Evolutionary conservation across 2,329 filamentous ascomycete genomes (phyloP).

Genomic region (Sarocladiaceae sp.): DNA sequence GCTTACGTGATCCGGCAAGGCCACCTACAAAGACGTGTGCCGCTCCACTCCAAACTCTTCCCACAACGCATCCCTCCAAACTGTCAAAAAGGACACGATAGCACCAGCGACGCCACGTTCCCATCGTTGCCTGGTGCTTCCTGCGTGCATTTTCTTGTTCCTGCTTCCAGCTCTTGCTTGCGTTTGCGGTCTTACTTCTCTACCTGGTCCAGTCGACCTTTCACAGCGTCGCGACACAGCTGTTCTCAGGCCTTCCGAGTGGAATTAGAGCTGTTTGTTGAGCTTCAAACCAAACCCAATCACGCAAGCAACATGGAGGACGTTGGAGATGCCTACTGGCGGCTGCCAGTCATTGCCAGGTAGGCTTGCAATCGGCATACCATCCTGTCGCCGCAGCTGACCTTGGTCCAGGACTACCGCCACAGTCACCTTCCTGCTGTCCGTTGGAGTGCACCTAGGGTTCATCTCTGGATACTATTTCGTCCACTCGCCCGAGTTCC

Average conservation of each 20-base stretch:
- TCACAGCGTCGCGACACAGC: conserved; percentile 13
- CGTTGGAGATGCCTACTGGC: conserved; percentile 31
- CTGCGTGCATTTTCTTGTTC: conserved; percentile 12
- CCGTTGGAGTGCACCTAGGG: conserved; percentile 52
- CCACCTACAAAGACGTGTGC: conserved; percentile 4
- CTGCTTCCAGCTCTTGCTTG: conserved; percentile 11
- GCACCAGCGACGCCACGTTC: conserved; percentile 26
- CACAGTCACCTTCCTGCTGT: conserved; percentile 56
- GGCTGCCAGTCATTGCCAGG: conserved; percentile 37
- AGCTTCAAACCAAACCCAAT: not conserved
- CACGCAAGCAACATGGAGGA: conserved; percentile 11
- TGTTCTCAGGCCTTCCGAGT: conserved; percentile 3
- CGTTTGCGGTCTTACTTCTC: conserved; percentile 8
- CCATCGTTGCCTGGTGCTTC: conserved; percentile 22
- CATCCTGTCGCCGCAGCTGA: conserved; percentile 16
- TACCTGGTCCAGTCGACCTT: conserved; percentile 2
- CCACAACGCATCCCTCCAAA: not conserved
- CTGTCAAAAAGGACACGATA: conserved; percentile 27
- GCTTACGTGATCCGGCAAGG: conserved; percentile 5
- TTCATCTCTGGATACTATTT: conserved; percentile 47
- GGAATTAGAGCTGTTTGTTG: conserved; percentile 6
- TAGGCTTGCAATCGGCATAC: conserved; percentile 14
- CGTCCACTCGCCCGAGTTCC: conserved; percentile 44
- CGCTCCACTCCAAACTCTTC: conserved; percentile 9
- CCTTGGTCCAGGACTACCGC: conserved; percentile 57